Conservation (phyloP, 306 rosid species). For the Sindora glabra region DNA sequence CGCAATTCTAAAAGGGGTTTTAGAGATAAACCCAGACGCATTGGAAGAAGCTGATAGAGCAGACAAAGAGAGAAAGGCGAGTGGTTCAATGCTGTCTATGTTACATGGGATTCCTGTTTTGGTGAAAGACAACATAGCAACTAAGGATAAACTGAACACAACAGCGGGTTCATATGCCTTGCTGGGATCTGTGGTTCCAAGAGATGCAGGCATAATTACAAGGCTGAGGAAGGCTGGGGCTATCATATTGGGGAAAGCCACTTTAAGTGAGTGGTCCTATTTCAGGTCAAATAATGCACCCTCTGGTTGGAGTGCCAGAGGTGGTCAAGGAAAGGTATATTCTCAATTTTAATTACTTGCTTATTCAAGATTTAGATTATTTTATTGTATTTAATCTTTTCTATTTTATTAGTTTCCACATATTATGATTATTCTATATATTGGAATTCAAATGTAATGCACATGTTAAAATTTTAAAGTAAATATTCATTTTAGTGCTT, state of each 20-base stretch:
- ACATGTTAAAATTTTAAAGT: no score
- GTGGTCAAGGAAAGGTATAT: constrained; percentile 39
- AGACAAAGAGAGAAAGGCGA: not conserved
- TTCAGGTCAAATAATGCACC: constrained; percentile 20
- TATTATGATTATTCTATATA: no score
- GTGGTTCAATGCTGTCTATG: not conserved
- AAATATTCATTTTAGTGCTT: no score
- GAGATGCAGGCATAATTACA: constrained; percentile 28
- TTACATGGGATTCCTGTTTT: constrained; percentile 21
- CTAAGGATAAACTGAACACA: constrained; percentile 41
- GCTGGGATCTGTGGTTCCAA: constrained; percentile 34
- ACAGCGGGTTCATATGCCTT: constrained; percentile 35
- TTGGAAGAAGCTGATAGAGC: no score
- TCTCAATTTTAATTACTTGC: no score
- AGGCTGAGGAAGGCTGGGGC: constrained; percentile 36
- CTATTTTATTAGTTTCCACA: no score
- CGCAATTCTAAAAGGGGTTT: no score
- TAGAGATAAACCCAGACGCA: no score
- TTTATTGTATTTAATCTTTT: no score
- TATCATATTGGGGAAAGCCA: constrained; percentile 40
- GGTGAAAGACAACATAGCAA: constrained; percentile 38
- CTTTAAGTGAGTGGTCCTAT: constrained; percentile 37
- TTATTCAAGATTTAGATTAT: no score
- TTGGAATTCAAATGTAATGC: no score
- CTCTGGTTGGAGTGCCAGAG: constrained; percentile 34